Percentiles rank a stretch among this genome's conserved stretches.
phyloP scores from a whole-genome alignment of 805 yeast species.

The Nakazawaea anatomiae region DNA sequence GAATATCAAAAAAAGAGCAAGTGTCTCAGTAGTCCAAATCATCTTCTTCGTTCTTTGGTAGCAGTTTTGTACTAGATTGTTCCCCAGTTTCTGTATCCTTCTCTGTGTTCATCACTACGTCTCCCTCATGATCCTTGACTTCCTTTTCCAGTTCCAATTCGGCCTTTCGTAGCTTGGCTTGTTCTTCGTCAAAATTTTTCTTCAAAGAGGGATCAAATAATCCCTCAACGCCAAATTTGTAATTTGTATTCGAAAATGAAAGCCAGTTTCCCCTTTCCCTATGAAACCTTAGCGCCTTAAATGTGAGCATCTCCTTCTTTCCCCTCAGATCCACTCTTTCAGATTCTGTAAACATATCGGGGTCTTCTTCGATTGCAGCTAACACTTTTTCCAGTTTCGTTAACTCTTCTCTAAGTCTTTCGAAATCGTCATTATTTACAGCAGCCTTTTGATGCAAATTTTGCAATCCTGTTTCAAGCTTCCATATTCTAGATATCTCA shows the following conservation, averaged over 20 bases:
- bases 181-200: background rate
- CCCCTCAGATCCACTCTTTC: conserved; percentile 8
- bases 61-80: background rate
- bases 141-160: background rate
- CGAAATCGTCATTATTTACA: background rate
- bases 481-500: conserved; percentile 9
- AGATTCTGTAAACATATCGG: conserved; percentile 6
- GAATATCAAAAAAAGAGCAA: no score
- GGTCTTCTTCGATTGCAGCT: conserved; percentile 3
- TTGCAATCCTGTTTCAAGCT: conserved; percentile 4
- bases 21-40: conserved; percentile 3
- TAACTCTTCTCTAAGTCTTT: conserved; percentile 4
- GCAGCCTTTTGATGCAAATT: background rate
- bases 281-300: conserved; percentile 13
- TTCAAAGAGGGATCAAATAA: conserved; percentile 6
- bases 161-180: background rate
- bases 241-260: conserved; percentile 4
- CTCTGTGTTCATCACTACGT: background rate
- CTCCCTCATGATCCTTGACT: conserved; percentile 2
- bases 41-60: background rate
- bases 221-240: conserved; percentile 8
- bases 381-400: background rate
- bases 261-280: conserved; percentile 11
- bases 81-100: background rate
- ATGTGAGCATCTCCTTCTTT: conserved; percentile 2